These are phyloP conservation scores for Saxispiralis lemnorum DNA, from an alignment of 495 filamentous ascomycete species.

Conservation along the genomic window DNA sequence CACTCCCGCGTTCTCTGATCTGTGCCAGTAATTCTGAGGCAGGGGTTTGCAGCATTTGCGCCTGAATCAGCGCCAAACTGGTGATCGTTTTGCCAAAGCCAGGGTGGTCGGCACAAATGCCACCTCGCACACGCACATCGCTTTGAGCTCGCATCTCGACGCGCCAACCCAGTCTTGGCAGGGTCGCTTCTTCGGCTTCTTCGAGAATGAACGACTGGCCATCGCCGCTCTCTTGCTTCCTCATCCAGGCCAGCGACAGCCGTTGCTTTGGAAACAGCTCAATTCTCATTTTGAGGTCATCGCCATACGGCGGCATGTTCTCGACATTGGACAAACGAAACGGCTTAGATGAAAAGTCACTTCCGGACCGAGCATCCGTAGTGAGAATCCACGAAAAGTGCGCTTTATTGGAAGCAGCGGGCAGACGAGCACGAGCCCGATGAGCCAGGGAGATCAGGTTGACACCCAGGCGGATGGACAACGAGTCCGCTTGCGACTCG, in stretches of 20 bases:
- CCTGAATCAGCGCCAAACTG: conserved; percentile 47
- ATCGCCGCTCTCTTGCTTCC: conserved; percentile 34
- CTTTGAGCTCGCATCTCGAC: conserved; percentile 38
- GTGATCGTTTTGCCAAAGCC: conserved; percentile 71
- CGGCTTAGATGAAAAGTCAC: background rate
- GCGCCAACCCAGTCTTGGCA: conserved; percentile 42
- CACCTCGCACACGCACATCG: conserved; percentile 37
- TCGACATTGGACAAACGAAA: background rate
- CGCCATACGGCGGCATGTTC: conserved; percentile 5
- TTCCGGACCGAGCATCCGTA: conserved; percentile 3
- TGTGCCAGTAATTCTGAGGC: conserved; percentile 3
- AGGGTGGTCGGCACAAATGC: conserved; percentile 58
- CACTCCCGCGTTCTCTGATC: conserved; percentile 1
- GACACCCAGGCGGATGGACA: conserved; percentile 31
- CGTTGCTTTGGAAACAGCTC: conserved; percentile 37
- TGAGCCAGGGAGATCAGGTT: conserved; percentile 42
- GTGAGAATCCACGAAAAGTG: conserved; percentile 21
- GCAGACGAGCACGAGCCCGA: conserved; percentile 26
- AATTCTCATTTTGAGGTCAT: conserved; percentile 28
- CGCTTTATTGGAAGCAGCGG: background rate
- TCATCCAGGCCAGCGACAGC: conserved; percentile 51
- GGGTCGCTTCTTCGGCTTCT: conserved; percentile 50
- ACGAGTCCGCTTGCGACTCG: conserved; percentile 15
- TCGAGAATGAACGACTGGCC: conserved; percentile 37
- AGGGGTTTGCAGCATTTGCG: conserved; percentile 18